These are phyloP conservation scores for Citropsis articulata DNA, from an alignment of 345 rosid genomes.

Conservation along the genomic window DNA sequence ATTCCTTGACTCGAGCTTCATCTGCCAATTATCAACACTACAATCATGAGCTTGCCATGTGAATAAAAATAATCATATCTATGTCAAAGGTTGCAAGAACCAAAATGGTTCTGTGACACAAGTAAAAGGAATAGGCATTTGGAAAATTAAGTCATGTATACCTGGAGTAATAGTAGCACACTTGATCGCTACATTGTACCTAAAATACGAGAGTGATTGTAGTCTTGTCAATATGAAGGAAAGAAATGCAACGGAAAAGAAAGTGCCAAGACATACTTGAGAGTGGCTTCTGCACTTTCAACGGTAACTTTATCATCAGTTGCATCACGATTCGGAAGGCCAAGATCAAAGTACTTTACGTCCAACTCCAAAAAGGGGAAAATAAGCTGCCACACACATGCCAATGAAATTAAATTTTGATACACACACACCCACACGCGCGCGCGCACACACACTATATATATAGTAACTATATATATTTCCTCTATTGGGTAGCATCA, in stretches of 20 bases:
- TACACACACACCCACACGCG: no score
- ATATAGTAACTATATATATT: no score
- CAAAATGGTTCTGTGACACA: background rate
- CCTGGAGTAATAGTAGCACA: constrained; percentile 99
- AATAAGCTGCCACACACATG: constrained; percentile 61
- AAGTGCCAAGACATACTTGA: constrained; percentile 40
- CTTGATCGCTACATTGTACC: constrained; percentile 98
- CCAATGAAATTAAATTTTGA: background rate
- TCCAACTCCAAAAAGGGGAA: constrained; percentile 79
- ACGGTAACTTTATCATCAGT: constrained; percentile 64
- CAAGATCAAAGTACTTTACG: constrained; percentile 68
- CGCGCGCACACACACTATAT: no score
- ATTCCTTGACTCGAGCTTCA: constrained; percentile 90
- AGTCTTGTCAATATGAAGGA: background rate
- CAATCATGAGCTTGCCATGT: background rate
- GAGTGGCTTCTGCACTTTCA: constrained; percentile 71
- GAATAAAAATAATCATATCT: background rate
- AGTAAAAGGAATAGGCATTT: background rate
- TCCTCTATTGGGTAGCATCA: background rate
- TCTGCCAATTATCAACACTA: constrained; percentile 41
- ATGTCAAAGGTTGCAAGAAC: background rate
- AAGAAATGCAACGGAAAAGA: background rate
- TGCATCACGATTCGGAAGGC: constrained; percentile 61
- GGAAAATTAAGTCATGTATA: constrained; percentile 20
- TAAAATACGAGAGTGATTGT: constrained; percentile 19